Conservation (phyloP, 768 basidiomycete species). For the Pulveroboletus sp. region DNA sequence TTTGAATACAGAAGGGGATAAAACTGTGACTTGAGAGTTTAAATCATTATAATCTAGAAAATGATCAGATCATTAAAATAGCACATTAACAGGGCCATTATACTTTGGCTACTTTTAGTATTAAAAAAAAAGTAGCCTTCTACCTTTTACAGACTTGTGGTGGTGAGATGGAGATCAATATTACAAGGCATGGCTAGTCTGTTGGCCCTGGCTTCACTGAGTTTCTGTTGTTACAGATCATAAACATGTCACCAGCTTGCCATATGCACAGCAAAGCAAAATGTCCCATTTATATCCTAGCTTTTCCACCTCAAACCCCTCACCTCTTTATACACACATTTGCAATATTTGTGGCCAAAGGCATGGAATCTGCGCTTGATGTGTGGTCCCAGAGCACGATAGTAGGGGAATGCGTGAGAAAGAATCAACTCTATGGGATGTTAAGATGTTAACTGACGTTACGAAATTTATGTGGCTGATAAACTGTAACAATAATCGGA, state of each 20-base stretch:
- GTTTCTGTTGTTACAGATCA: constrained; percentile 39
- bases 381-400: too few species aligned
- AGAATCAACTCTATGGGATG: too few species aligned
- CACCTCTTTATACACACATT: constrained; percentile 15
- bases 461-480: constrained; percentile 27
- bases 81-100: too few species aligned
- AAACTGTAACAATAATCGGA: constrained; percentile 40
- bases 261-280: constrained; percentile 46
- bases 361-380: too few species aligned
- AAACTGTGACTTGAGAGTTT: too few species aligned
- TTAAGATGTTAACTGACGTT: too few species aligned
- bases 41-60: too few species aligned
- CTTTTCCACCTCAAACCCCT: constrained; percentile 43
- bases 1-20: too few species aligned
- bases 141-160: constrained; percentile 13
- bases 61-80: too few species aligned
- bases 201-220: constrained; percentile 44
- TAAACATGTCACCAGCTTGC: constrained; percentile 45
- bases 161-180: constrained; percentile 56
- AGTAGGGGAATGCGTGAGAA: too few species aligned
- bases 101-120: too few species aligned
- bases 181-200: constrained; percentile 56
- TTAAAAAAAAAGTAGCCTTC: neutral
- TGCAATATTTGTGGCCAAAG: too few species aligned
- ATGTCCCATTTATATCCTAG: constrained; percentile 55